Evolutionary conservation across 1,139 yeast genomes (phyloP).

Genomic region (Pichia sp.): DNA sequence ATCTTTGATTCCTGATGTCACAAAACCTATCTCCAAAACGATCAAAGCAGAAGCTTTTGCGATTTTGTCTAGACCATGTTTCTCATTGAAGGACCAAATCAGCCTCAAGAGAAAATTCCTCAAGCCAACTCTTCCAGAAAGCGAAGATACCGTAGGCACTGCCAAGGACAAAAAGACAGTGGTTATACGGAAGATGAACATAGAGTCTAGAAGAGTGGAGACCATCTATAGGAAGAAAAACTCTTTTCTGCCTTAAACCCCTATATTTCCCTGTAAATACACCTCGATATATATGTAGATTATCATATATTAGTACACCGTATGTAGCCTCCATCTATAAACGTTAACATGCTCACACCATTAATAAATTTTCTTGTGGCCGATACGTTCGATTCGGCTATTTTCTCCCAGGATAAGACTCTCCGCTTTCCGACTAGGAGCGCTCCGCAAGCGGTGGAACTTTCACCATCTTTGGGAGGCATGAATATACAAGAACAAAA

Average conservation of each 20-base stretch:
- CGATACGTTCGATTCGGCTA: not conserved
- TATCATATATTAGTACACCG: not conserved
- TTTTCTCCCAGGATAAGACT: not conserved
- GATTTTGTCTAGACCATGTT: slow-evolving; percentile 38
- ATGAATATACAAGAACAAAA: not conserved
- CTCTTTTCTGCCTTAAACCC: slow-evolving; percentile 30
- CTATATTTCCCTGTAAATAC: not conserved
- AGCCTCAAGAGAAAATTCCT: slow-evolving; percentile 39
- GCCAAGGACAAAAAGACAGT: slow-evolving; percentile 34
- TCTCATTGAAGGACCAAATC: slow-evolving; percentile 39
- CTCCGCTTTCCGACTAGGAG: not conserved
- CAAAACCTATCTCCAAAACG: slow-evolving; percentile 31
- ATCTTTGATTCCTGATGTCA: slow-evolving; percentile 24
- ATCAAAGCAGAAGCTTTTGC: slow-evolving; percentile 33
- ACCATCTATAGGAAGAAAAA: slow-evolving; percentile 36
- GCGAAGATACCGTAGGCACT: slow-evolving; percentile 25
- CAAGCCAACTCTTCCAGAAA: slow-evolving; percentile 39
- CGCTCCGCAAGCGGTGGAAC: slow-evolving; percentile 1
- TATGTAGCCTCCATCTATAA: not conserved
- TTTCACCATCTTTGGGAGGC: not conserved
- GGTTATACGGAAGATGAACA: slow-evolving; percentile 47
- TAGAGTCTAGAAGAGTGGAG: slow-evolving; percentile 42
- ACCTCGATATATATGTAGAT: not conserved
- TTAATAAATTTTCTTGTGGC: not conserved
- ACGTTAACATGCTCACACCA: not conserved